Base-by-base conservation (phyloP, 768 basidiomycete genomes). In the Tremella fuciformis region DNA sequence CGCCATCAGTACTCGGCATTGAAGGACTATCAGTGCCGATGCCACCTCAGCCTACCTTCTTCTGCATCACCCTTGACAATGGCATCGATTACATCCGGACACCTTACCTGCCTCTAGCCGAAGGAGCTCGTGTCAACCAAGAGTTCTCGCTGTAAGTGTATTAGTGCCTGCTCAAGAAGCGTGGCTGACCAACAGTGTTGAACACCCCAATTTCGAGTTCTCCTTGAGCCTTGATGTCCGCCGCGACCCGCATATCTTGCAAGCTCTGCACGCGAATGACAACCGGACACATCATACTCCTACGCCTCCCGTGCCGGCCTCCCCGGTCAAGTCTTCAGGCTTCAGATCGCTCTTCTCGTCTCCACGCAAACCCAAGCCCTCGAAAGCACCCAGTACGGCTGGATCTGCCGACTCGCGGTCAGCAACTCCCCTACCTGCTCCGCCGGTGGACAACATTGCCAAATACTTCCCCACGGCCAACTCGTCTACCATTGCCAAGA, bases 81-180 rank as follows among this genome's bases (percentile, higher is more conserved):
- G 93, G 92, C 8, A 93, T 97, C 50, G 92, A 96, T 76, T 92
- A 88, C 63, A 93, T 97, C 37, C 89, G 88, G 3, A 96, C 90
- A 8, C 91, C 88, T 0, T 74, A 69, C 47, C 62, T 60, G 26
- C 57, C 59, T 2, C 57, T 78, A 3, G 48, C 51, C 4, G 69
- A 75, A 21, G 69, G 70, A 22, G 76, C 75, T 6, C 62, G 64
- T 26, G 72, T 78, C 47, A 75, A 76, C 47, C 75, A 76, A 42
- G 77, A 78, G 56, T 78, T 78, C 26, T 74, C 75, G 13, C 61
- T 78, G 77, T 77, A 37, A 70, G 76, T 69, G 34, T 22, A 8
- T 6, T 39, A 25, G 8, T 22, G 42, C 24, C n/a, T 34, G 38
- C 16, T 18, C 2, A 9, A 37, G 51, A 40, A 2, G 2, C 18